Evolutionary conservation across 805 yeast species (phyloP).

Genomic region (Kuraishia hungarica): DNA sequence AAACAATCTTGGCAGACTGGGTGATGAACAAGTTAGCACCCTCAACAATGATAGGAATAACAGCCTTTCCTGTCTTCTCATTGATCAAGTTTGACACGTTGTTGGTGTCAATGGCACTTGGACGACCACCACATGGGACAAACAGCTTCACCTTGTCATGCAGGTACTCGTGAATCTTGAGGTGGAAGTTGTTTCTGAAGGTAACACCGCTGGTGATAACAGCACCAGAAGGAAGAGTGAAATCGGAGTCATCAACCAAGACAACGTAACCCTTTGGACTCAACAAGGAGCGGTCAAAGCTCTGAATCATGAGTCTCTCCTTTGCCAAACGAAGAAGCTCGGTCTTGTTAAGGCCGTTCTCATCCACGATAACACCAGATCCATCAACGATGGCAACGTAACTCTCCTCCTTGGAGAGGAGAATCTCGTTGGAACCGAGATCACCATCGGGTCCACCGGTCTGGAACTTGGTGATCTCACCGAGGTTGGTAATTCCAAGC

Average conservation of each 20-base stretch:
- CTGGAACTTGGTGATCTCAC: conserved; percentile 69
- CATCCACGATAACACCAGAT: conserved; percentile 90
- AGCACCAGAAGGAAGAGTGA: conserved; percentile 69
- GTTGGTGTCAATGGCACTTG: conserved; percentile 86
- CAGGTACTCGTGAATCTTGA: conserved; percentile 56
- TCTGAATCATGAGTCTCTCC: conserved; percentile 63
- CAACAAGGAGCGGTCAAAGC: conserved; percentile 59
- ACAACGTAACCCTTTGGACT: conserved; percentile 74
- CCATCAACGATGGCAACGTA: conserved; percentile 93
- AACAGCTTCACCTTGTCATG: conserved; percentile 62
- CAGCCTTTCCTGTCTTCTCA: conserved; percentile 63
- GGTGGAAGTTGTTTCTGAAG: conserved; percentile 87
- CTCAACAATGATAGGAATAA: conserved; percentile 86
- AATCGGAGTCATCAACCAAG: conserved; percentile 76
- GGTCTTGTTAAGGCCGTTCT: conserved; percentile 72
- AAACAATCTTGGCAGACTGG: conserved; percentile 80
- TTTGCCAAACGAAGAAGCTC: conserved; percentile 77
- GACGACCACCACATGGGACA: conserved; percentile 99
- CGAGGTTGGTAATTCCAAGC: conserved; percentile 47
- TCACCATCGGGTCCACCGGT: conserved; percentile 99
- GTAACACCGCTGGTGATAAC: conserved; percentile 75
- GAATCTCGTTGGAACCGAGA: conserved; percentile 90
- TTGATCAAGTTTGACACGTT: conserved; percentile 70
- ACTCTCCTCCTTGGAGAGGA: conserved; percentile 72
- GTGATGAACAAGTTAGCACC: conserved; percentile 96